These are phyloP conservation scores for Colletotrichum tropicale DNA, from an alignment of 2,329 filamentous ascomycete species.

Conservation along the genomic window DNA sequence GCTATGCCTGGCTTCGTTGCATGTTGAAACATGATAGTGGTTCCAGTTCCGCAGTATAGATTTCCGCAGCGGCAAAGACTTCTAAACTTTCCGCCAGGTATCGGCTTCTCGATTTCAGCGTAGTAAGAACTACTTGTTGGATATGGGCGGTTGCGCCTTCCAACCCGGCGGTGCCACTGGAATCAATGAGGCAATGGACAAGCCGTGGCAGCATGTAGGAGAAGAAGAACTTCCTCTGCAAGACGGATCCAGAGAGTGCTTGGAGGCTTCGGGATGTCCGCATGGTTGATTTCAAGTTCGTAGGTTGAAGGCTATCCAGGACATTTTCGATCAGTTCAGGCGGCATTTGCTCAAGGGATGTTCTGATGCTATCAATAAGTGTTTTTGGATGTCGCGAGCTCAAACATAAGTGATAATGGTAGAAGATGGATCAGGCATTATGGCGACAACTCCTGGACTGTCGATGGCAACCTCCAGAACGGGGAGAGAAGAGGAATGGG, in stretches of 20 bases:
- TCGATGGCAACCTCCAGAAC: background rate
- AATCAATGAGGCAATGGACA: background rate
- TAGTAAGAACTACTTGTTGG: background rate
- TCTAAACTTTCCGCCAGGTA: background rate
- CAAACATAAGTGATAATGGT: background rate
- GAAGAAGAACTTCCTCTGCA: background rate
- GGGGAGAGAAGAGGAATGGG: background rate
- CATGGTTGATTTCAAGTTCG: background rate
- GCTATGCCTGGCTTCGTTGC: background rate
- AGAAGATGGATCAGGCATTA: background rate
- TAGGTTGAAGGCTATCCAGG: background rate
- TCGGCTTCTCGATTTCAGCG: background rate
- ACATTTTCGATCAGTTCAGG: background rate
- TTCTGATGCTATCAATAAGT: background rate
- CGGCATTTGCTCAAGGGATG: background rate
- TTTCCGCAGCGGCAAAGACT: background rate
- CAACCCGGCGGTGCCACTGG: background rate
- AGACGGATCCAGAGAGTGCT: background rate
- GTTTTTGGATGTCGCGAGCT: background rate
- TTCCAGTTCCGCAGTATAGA: background rate
- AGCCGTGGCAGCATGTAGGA: background rate
- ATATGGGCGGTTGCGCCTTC: background rate
- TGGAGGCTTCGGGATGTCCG: background rate
- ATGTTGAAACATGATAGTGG: background rate
- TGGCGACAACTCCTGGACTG: background rate